phyloP scores from a whole-genome alignment of 768 basidiomycete species.

The Naganishia antarctica region DNA sequence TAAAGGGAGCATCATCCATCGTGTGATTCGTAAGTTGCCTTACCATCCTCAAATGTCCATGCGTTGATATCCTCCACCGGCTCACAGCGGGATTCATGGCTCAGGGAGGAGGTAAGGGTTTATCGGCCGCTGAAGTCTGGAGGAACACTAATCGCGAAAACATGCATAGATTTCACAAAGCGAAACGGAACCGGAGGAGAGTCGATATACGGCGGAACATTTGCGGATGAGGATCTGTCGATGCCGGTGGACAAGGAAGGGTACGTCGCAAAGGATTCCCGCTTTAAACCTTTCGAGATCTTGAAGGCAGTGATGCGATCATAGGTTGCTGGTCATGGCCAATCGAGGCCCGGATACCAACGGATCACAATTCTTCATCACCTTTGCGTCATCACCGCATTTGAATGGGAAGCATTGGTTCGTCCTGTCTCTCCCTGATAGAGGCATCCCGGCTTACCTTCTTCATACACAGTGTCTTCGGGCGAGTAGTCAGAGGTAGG shows the following conservation, averaged over 20 bases:
- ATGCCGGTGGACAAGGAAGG: constrained; percentile 56
- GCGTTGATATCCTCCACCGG: constrained; percentile 34
- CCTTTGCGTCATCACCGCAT: constrained; percentile 63
- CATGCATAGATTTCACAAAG: constrained; percentile 79
- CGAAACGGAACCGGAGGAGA: constrained; percentile 50
- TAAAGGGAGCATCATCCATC: constrained; percentile 71
- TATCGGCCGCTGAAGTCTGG: no score
- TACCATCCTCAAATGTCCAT: not conserved
- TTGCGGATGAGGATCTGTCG: constrained; percentile 56
- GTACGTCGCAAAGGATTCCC: constrained; percentile 40
- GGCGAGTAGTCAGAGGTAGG: constrained; percentile 37
- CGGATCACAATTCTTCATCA: constrained; percentile 80
- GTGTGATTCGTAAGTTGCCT: constrained; percentile 62
- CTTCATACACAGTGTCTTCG: constrained; percentile 39
- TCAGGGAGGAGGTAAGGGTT: constrained; percentile 44
- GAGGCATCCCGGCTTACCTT: no score
- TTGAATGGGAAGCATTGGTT: constrained; percentile 48
- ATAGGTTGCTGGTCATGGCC: constrained; percentile 80
- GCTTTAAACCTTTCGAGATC: no score
- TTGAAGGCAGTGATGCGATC: no score
- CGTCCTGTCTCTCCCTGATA: constrained; percentile 18
- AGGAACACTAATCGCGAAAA: no score
- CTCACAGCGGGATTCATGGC: constrained; percentile 39
- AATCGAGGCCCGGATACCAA: constrained; percentile 72
- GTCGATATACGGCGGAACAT: constrained; percentile 46